phyloP scores from a whole-genome alignment of 441 rosid genomes.

The Populus hybrid region DNA sequence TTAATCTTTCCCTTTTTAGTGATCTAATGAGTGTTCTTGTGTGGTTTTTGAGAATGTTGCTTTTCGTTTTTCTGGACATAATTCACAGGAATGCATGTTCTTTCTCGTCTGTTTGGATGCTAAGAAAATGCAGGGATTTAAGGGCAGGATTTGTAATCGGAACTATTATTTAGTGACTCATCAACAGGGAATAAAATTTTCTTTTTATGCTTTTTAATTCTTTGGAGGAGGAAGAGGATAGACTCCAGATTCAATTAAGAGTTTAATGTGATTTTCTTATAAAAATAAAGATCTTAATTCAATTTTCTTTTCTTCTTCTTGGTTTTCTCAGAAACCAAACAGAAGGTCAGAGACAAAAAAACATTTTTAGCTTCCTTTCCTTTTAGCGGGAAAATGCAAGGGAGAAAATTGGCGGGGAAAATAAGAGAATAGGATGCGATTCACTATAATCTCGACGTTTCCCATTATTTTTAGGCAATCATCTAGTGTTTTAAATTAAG shows the following conservation, averaged over 20 bases:
- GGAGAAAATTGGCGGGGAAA: constrained; percentile 15
- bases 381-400: background rate
- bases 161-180: background rate
- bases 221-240: background rate
- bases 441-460: background rate
- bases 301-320: background rate
- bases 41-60: background rate
- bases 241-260: constrained; percentile 1
- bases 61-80: background rate
- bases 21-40: background rate
- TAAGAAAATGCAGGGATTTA: constrained; percentile 5
- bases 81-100: background rate
- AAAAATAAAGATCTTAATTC: no score
- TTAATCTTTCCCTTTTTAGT: background rate
- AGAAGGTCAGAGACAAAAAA: background rate
- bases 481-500: background rate
- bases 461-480: background rate
- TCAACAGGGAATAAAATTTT: background rate
- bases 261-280: background rate
- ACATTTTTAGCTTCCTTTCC: background rate
- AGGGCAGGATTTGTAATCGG: background rate
- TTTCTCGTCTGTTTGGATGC: constrained; percentile 14
- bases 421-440: background rate
- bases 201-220: background rate
- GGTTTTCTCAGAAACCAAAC: constrained; percentile 18